phyloP scores from a whole-genome alignment of 1,139 yeast genomes.

The Meyerozyma sp. region DNA sequence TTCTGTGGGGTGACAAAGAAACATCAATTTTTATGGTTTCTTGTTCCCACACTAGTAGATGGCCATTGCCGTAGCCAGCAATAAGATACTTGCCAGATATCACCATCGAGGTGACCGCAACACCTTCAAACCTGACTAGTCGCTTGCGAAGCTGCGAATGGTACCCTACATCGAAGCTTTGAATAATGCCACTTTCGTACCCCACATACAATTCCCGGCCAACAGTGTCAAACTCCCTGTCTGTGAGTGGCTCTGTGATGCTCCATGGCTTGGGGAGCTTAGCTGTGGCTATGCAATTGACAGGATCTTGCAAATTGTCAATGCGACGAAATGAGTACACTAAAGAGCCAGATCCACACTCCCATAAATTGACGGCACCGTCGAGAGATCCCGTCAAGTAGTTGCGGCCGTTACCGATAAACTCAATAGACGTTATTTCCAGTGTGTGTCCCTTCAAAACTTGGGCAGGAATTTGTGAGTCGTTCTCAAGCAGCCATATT shows the following conservation, averaged over 20 bases:
- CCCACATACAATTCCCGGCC: slow-evolving; percentile 33
- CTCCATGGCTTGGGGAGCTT: slow-evolving; percentile 4
- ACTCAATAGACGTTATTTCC: slow-evolving; percentile 39
- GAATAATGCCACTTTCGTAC: slow-evolving; percentile 41
- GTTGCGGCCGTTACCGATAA: slow-evolving; percentile 63
- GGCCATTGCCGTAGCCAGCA: slow-evolving; percentile 19
- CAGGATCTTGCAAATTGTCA: slow-evolving; percentile 26
- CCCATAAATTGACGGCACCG: slow-evolving; percentile 60
- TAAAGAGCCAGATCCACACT: slow-evolving; percentile 50
- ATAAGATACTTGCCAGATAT: slow-evolving; percentile 12
- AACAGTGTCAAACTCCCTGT: slow-evolving; percentile 30
- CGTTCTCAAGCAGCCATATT: slow-evolving; percentile 43
- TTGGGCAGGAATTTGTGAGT: slow-evolving; percentile 43
- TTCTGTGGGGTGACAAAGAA: slow-evolving; percentile 8
- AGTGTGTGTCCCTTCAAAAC: slow-evolving; percentile 42
- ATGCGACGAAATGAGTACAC: slow-evolving; percentile 34
- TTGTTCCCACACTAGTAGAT: slow-evolving; percentile 12
- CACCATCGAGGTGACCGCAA: slow-evolving; percentile 11
- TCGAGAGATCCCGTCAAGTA: slow-evolving; percentile 48
- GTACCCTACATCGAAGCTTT: slow-evolving; percentile 17
- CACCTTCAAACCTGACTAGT: slow-evolving; percentile 8
- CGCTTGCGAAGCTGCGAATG: slow-evolving; percentile 11
- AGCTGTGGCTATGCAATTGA: slow-evolving; percentile 16
- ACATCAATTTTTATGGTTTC: slow-evolving; percentile 2
- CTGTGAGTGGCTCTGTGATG: slow-evolving; percentile 1